A percentile compares a stretch with the other conserved stretches of the same genome.
Conservation (phyloP, 148 eudicot species). For the Cornus kousa region DNA sequence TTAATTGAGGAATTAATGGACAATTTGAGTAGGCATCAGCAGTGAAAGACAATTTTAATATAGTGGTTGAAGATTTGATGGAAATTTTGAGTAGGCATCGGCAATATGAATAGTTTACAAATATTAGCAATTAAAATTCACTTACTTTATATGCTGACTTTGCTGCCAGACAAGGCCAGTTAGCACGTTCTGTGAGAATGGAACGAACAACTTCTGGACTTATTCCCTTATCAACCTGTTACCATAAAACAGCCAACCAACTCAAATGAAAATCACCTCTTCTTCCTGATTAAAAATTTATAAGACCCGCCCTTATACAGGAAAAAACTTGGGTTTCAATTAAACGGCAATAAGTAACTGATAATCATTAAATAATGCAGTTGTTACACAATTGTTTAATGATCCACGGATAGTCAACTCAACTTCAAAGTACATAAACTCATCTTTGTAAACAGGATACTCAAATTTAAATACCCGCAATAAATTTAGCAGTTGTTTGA, state of each 20-base stretch:
- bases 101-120: neutral
- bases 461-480: neutral
- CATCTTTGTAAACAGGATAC: neutral
- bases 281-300: neutral
- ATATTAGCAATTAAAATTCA: neutral
- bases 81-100: neutral
- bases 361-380: neutral
- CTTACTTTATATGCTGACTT: conserved; percentile 72
- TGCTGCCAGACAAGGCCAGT: conserved; percentile 78
- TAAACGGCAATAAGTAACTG: neutral
- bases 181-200: conserved; percentile 76
- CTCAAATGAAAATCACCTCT: neutral
- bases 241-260: conserved; percentile 11
- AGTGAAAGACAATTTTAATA: neutral
- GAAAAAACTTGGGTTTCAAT: neutral
- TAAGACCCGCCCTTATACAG: too few relatives aligned
- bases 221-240: conserved; percentile 88
- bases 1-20: neutral
- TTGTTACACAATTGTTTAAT: neutral
- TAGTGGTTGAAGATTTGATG: neutral
- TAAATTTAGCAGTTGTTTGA: neutral
- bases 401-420: neutral
- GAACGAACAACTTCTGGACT: conserved; percentile 94
- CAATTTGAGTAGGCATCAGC: neutral
- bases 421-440: neutral